phyloP scores from a whole-genome alignment of 768 basidiomycete species.

The Strobilomyces dryophilus region DNA sequence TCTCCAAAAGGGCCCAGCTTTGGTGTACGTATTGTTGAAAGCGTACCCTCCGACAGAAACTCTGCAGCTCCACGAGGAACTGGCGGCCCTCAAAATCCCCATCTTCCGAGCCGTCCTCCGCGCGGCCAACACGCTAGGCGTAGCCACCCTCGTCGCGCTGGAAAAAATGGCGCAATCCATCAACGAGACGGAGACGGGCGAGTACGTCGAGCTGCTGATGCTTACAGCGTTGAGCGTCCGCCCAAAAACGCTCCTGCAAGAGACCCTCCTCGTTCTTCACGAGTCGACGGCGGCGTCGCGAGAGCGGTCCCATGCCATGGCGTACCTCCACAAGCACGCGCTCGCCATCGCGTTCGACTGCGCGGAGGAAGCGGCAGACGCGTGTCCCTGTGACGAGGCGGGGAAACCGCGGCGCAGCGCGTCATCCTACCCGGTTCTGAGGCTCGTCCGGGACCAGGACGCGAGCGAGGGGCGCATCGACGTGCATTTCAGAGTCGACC shows the following conservation, averaged over 20 bases:
- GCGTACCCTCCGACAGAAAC: constrained; percentile 41
- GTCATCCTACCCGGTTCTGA: constrained; percentile 31
- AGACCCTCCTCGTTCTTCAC: constrained; percentile 56
- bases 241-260: constrained; percentile 48
- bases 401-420: constrained; percentile 45
- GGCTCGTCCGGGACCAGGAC: constrained; percentile 21
- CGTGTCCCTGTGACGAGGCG: constrained; percentile 63
- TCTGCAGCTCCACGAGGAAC: constrained; percentile 31
- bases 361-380: constrained; percentile 62
- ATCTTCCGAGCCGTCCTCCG: constrained; percentile 49
- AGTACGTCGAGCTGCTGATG: constrained; percentile 53
- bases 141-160: constrained; percentile 54
- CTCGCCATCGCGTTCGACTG: constrained; percentile 58
- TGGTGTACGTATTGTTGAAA: constrained; percentile 54
- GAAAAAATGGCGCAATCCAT: constrained; percentile 52
- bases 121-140: constrained; percentile 49
- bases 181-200: constrained; percentile 33
- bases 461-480: constrained; percentile 36
- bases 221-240: constrained; percentile 49
- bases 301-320: constrained; percentile 21
- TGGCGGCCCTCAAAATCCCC: constrained; percentile 19
- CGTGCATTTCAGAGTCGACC: constrained; percentile 55
- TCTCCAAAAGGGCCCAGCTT: constrained; percentile 48
- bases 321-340: constrained; percentile 53
- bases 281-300: constrained; percentile 36